Evolutionary conservation across 441 rosid species (phyloP).

Genomic region (Erysimum cheiri): DNA sequence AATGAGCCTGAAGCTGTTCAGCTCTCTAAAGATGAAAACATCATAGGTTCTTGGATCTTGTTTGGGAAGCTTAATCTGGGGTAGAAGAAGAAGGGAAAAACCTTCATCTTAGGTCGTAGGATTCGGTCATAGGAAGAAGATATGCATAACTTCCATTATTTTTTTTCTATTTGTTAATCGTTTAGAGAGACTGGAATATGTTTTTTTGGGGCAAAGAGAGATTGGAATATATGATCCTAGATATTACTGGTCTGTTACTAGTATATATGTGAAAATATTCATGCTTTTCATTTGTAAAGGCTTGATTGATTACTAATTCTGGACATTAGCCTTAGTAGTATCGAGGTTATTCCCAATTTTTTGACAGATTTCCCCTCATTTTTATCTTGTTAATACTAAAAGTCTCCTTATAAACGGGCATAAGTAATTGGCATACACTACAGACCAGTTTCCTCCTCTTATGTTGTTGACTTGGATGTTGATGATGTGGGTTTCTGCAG

Average conservation of each 20-base stretch:
- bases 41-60: constrained; percentile 7
- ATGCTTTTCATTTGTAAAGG: not conserved
- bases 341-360: not conserved
- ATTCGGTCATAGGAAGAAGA: not conserved
- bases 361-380: not conserved
- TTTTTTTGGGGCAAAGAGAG: not conserved
- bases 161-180: no score
- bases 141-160: not conserved
- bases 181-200: not conserved
- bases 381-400: not conserved
- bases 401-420: not conserved
- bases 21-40: not conserved
- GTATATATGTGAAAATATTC: not conserved
- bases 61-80: constrained; percentile 9
- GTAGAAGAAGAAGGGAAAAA: not conserved
- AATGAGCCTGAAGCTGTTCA: not conserved
- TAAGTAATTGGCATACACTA: not conserved
- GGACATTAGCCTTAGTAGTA: not conserved
- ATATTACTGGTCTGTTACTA: constrained; percentile 4
- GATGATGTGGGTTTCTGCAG: not conserved
- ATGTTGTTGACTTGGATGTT: not conserved
- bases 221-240: not conserved
- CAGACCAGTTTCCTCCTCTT: not conserved
- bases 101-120: not conserved
- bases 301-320: not conserved